Percentiles rank a stretch among this genome's conserved stretches.
Conservation (phyloP, 306 rosid species). For the Corylus americana region DNA sequence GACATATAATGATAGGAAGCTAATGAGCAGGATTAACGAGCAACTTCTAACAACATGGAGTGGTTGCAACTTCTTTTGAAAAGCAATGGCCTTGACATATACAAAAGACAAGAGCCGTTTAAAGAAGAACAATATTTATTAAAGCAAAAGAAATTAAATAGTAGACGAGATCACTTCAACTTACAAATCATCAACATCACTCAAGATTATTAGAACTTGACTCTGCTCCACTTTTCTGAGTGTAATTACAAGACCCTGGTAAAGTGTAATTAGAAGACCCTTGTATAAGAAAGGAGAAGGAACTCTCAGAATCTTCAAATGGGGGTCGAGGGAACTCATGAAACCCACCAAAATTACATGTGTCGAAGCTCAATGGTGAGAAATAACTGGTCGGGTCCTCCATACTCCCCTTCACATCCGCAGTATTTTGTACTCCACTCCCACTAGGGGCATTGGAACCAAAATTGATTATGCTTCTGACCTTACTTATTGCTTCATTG, state of each 20-base stretch:
- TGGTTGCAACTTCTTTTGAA: not conserved
- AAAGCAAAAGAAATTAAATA: conserved; percentile 38
- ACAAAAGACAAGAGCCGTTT: conserved; percentile 13
- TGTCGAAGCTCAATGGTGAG: conserved; percentile 76
- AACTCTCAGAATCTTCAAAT: conserved; percentile 76
- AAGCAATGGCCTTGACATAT: not conserved
- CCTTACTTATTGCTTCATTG: conserved; percentile 45
- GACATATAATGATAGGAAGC: too few species aligned
- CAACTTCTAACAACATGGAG: not conserved
- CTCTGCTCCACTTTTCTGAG: conserved; percentile 61
- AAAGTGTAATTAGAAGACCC: conserved; percentile 64
- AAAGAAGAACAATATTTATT: conserved; percentile 30
- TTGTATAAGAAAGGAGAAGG: conserved; percentile 70
- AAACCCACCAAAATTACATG: conserved; percentile 76
- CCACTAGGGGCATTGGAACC: conserved; percentile 54
- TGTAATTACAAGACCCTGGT: conserved; percentile 64
- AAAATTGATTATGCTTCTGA: conserved; percentile 52
- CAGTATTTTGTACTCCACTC: conserved; percentile 40
- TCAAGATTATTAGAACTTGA: conserved; percentile 42
- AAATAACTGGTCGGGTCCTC: conserved; percentile 77
- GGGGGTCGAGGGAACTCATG: conserved; percentile 84
- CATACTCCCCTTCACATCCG: conserved; percentile 59
- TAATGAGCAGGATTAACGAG: too few species aligned
- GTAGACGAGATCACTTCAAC: conserved; percentile 32
- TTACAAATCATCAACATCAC: conserved; percentile 31